Evolutionary conservation across 176 grass and related monocot genomes (phyloP).

Genomic region (Cenchrus purpureus): DNA sequence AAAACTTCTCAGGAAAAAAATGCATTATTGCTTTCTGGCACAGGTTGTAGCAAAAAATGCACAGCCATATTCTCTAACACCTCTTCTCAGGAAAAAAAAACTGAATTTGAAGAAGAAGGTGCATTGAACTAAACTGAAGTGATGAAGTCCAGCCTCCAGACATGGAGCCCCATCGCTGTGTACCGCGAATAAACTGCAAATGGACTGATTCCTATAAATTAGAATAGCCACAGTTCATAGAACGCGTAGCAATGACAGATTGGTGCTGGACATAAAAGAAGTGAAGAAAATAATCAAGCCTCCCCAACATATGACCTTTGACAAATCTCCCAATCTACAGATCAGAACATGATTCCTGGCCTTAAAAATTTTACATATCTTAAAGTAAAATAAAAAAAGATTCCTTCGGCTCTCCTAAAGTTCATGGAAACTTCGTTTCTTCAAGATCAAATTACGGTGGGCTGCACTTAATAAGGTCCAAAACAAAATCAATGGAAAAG

Average conservation of each 20-base stretch:
- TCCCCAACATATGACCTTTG: slow-evolving; percentile 2
- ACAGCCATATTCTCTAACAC: background rate
- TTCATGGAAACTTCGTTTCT: slow-evolving; percentile 34
- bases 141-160: background rate
- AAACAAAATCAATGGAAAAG: background rate
- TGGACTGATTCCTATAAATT: background rate
- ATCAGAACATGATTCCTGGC: slow-evolving; percentile 8
- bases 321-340: slow-evolving; percentile 19
- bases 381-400: background rate
- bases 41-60: no score
- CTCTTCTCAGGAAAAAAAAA: background rate
- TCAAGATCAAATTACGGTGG: background rate
- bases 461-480: background rate
- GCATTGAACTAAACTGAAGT: background rate
- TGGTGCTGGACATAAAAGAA: background rate
- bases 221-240: background rate
- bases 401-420: slow-evolving; percentile 19
- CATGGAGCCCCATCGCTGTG: background rate
- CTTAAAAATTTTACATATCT: background rate
- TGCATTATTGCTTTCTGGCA: background rate
- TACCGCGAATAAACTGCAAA: background rate
- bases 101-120: background rate
- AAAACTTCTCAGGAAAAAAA: no score
- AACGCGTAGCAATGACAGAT: background rate
- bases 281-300: background rate